Evolutionary conservation across 257 asterid species (phyloP), one percentile per base, ranked within the genome.

Genomic region (Scutellaria barbata): DNA sequence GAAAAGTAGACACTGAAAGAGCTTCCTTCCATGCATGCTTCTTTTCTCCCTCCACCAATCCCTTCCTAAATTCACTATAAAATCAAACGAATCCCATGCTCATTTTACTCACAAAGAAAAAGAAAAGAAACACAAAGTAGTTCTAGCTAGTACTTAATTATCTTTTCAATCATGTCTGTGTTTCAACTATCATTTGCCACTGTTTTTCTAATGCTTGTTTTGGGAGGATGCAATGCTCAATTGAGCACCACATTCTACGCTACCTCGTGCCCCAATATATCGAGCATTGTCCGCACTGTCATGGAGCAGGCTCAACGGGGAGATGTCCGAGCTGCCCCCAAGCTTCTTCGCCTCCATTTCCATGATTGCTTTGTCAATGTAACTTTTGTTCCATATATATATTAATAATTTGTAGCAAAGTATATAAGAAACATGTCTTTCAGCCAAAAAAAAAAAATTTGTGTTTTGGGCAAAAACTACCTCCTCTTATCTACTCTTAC

Each of bases 291-390:
- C 8, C 65, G 74, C 43, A 72, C 54, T 17, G 78, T 75, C 10
- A 5, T 81, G 46, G 39, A 45, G 43, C 79, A 45, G 47, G 68
- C 77, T 25, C 71, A 66, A 14, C 51, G 53, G 63, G 53, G 12
- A 0, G 79, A 81, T 41, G 61, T 60, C n/a, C 81, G 85, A 1
- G 72, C 62, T 30, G 83, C 76, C n/a, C 77, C 85, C 4, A 78
- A 68, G 50, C 33, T 78, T 8, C 46, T 81, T 60, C 78, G 85
- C 41, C 78, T 74, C 41, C 85, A 74, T 62, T 77, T 77, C 13
- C 85, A 74, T 2, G 83, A 81, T 37, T 81, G 83, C 74, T 81
- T 78, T 11, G 83, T 81, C 43, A 11, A 63, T 12, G 54, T 63
- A 63, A 17, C 4, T 9, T 54, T 1, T 39, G 5, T 30, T 18